Base-by-base conservation (phyloP, 2,329 filamentous ascomycete genomes). In the Diplodia mutila region DNA sequence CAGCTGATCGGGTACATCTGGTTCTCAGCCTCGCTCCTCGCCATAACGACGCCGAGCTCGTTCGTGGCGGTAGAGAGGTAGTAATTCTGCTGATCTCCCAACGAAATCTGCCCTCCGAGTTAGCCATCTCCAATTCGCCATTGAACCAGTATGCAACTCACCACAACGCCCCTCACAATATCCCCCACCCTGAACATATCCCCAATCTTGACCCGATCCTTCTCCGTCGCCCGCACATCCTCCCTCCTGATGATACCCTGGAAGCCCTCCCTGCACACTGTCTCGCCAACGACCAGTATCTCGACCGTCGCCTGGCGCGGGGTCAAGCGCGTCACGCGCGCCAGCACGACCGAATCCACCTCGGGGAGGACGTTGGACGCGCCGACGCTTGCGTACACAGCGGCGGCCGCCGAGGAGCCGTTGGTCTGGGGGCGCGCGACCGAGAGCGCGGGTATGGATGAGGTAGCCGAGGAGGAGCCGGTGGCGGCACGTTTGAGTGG, bases 51-150 rank as follows among this genome's bases (percentile, higher is more conserved):
- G 2, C 95, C 95, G 49, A 97, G 84, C 77, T 97, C 91, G 79
- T 99, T 98, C 72, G 88, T 88, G 32, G 93, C 93, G 1, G 95
- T 99, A 29, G 90, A 91, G n/a, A 97, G 85, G 78, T 97, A 99
- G 78, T 98, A 99, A 74, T 92, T 97, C 61, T 91, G 89, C 81
- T 98, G 94, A 77, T 99, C 95, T 46, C 95, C 95, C 16, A 98
- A 81, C 8, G 91, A 95, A 68, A 97, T 95, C 89, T 91, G 61
- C 25, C 5, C 7, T 21, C 16, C n/a, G 11, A 3, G 25, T 32
- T 11, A 67, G 54, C 51, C 2, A 16, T 37, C 18, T 12, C 14
- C 57, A 46, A 55, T 8, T 11, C 7, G 27, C 27, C 27, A 14
- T 29, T 34, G 6, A 5, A 37, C 53, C 16, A 61, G 16, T 67